Conservation (phyloP, 139 green algal species). For the Chlamydomonas incerta region DNA sequence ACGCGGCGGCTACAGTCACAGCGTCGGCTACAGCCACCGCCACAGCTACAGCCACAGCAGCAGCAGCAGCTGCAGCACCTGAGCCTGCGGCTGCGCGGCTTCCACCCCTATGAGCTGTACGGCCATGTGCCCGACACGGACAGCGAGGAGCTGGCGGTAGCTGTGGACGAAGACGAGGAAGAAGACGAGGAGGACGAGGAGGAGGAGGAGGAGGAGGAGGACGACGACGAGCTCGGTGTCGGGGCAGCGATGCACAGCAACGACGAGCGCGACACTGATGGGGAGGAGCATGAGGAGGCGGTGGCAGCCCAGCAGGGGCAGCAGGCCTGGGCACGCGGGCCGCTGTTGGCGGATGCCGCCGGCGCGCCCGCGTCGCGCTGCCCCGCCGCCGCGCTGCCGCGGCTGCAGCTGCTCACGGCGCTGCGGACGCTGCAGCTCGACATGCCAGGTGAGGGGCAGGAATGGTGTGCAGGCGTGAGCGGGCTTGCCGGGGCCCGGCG, state of each 20-base stretch:
- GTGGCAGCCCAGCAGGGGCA: too few species aligned
- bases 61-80: constrained; percentile 25
- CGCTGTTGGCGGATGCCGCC: too few species aligned
- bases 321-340: too few species aligned
- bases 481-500: too few species aligned
- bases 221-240: too few species aligned
- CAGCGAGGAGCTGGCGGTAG: background rate
- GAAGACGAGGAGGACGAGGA: constrained; percentile 3
- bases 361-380: too few species aligned
- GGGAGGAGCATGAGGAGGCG: background rate
- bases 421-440: constrained; percentile 9
- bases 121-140: background rate
- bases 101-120: too few species aligned
- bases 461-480: background rate
- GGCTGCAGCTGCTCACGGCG: background rate
- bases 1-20: background rate
- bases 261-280: background rate
- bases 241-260: background rate
- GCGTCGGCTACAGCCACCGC: too few species aligned
- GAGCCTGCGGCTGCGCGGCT: background rate
- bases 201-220: background rate
- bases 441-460: background rate
- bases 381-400: background rate
- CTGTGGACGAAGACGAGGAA: background rate
- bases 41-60: too few species aligned